Percentiles rank a stretch among this genome's conserved stretches.
These are phyloP conservation scores for Brassica nigra DNA, from an alignment of 345 rosid species.

Conservation along the genomic window DNA sequence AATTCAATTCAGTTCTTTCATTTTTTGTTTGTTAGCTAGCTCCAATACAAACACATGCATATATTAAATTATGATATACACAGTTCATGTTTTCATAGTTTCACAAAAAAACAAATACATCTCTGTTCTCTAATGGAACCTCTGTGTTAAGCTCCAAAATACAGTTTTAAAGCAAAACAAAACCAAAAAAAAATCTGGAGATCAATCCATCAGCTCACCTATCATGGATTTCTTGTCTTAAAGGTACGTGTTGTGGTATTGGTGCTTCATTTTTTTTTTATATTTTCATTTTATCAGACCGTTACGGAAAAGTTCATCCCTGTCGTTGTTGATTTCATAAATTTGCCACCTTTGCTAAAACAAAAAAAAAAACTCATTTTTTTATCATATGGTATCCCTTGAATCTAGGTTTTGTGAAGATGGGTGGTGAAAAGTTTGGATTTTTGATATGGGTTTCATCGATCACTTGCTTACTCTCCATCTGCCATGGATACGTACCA, in stretches of 20 bases:
- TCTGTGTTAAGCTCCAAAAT: constrained; percentile 9
- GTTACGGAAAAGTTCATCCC: background rate
- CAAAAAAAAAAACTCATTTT: background rate
- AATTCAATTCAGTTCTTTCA: constrained; percentile 21
- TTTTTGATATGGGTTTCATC: constrained; percentile 46
- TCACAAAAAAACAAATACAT: background rate
- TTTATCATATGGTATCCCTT: constrained; percentile 1
- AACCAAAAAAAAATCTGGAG: constrained; percentile 1
- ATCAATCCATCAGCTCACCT: constrained; percentile 14
- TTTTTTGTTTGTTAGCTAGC: background rate
- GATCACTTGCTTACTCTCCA: constrained; percentile 45
- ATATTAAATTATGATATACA: background rate
- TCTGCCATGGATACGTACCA: constrained; percentile 63
- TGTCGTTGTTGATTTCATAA: background rate
- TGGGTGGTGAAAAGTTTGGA: constrained; percentile 44
- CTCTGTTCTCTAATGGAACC: background rate
- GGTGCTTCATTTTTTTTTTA: background rate
- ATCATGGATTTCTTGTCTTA: constrained; percentile 6
- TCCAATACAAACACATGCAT: background rate
- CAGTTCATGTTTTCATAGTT: constrained; percentile 19
- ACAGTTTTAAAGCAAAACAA: background rate
- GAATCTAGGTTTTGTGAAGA: constrained; percentile 40
- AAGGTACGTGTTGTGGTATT: constrained; percentile 25
- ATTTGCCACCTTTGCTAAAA: constrained; percentile 11
- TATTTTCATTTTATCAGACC: background rate